These are phyloP conservation scores for Aspergillus tanneri DNA, from an alignment of 2,329 filamentous ascomycete species.

Conservation along the genomic window DNA sequence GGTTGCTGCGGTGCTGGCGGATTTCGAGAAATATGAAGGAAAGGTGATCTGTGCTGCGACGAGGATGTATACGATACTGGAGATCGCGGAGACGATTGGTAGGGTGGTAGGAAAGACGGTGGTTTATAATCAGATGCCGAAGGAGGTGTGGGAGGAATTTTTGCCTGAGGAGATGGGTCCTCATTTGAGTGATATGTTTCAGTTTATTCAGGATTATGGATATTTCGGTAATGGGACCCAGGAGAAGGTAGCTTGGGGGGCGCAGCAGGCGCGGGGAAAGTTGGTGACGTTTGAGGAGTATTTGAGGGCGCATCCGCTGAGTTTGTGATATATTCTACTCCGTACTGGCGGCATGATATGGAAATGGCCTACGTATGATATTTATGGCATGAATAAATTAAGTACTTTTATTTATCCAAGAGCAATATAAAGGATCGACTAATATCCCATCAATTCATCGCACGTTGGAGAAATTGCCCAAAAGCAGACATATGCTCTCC, in stretches of 20 bases:
- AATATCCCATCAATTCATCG: background rate
- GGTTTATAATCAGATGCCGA: slow-evolving; percentile 3
- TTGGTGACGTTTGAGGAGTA: slow-evolving; percentile 8
- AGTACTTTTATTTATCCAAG: background rate
- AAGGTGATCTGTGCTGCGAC: slow-evolving; percentile 2
- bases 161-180: background rate
- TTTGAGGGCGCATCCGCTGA: background rate
- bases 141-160: background rate
- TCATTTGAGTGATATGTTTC: slow-evolving; percentile 6
- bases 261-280: background rate
- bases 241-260: slow-evolving; percentile 1
- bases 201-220: slow-evolving; percentile 3
- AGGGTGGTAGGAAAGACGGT: slow-evolving; percentile 5
- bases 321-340: background rate
- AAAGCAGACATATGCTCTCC: background rate
- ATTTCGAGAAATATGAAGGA: slow-evolving; percentile 4
- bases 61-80: slow-evolving; percentile 1
- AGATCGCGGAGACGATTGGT: slow-evolving; percentile 7
- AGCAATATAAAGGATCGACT: too few species aligned
- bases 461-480: background rate
- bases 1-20: slow-evolving; percentile 2
- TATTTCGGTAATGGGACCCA: slow-evolving; percentile 5
- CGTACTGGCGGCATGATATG: background rate
- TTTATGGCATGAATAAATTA: background rate
- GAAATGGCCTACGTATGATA: background rate